Evolutionary conservation across 345 rosid genomes (phyloP), one percentile per base, ranked within the genome.

Genomic region (Euphorbia pulcherrima): DNA sequence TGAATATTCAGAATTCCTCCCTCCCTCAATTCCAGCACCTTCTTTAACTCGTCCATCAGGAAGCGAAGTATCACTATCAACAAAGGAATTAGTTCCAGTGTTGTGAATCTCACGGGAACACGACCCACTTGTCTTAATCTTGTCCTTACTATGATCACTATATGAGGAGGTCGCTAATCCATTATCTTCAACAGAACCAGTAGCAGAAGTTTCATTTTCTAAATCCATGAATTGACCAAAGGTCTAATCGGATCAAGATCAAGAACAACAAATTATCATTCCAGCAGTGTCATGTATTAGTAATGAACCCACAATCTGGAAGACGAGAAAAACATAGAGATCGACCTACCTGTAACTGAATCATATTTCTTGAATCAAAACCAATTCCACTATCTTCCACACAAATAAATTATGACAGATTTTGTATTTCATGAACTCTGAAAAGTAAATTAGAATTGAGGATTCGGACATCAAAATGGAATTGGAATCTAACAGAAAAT

Each of bases 111-210:
- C 84, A 71, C 67, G 71, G 23, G 77, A 56, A 65, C 70, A 76
- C 0, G 80, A 75, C 33, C 87, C 87, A 70, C 79, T 85, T 57
- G 70, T 76, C 69, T 67, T 55, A 60, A 67, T 44, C 29, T 30
- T 39, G 74, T 71, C 60, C 52, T 24, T 47, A 57, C 66, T 63
- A n/a, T 51, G 77, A 64, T 44, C 77, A 12, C 26, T 33, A 58
- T 44, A 58, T 7, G 11, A 18, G 28, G 9, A 28, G 44, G 48
- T 56, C 5, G 48, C 67, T 46, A 75, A 74, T 28, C 73, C 88
- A 73, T 81, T 79, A 69, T 84, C 88, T 67, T 84, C 84, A 63
- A 84, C 83, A 57, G 82, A 81, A 60, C 83, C 87, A 78, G 68
- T 74, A 40, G 68, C 81, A 72, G 78, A 74, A 64, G 63, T 47